phyloP scores from a whole-genome alignment of 2,329 filamentous ascomycete species.

The Epichloe uncinata region DNA sequence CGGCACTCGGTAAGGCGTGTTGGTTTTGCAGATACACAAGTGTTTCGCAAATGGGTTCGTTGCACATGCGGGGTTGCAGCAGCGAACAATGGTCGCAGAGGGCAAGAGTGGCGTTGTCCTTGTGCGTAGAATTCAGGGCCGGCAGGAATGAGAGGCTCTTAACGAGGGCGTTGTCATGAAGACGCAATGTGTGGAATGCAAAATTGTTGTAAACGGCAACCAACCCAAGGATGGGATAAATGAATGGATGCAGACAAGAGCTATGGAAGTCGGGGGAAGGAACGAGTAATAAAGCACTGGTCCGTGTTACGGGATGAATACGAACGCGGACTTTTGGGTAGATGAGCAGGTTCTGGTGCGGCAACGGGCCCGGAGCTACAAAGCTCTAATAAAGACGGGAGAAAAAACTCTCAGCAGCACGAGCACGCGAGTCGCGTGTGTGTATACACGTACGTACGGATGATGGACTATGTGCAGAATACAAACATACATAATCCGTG shows the following conservation, averaged over 20 bases:
- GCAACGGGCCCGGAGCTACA: background rate
- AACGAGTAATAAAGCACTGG: background rate
- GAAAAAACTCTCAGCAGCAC: background rate
- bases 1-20: background rate
- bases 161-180: background rate
- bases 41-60: background rate
- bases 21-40: background rate
- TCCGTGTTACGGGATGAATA: background rate
- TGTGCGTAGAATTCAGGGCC: background rate
- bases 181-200: conserved; percentile 3
- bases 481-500: too few species aligned
- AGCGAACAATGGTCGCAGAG: background rate
- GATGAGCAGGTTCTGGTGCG: background rate
- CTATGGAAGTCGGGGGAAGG: background rate
- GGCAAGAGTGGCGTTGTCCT: background rate
- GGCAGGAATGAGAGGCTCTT: background rate
- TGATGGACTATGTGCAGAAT: too few species aligned
- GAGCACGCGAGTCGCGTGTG: background rate
- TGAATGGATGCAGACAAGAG: background rate
- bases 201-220: too few species aligned
- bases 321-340: background rate
- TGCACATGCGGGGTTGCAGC: background rate
- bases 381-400: background rate
- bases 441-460: background rate
- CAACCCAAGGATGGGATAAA: background rate